phyloP scores from a whole-genome alignment of 768 basidiomycete species.

The Auriscalpium microsporum region DNA sequence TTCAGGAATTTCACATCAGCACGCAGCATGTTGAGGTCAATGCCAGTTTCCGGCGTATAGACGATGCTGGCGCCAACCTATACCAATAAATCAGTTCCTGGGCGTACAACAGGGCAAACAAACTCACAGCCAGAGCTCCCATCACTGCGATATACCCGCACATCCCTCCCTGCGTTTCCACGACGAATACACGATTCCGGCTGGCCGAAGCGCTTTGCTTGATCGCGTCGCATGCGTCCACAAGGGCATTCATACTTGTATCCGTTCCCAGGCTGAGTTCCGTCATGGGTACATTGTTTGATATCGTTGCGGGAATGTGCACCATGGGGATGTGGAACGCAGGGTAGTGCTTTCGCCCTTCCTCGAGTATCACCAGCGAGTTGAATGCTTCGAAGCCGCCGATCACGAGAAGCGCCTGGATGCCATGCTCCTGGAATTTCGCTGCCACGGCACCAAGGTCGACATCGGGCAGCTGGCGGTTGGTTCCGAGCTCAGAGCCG shows the following conservation, averaged over 20 bases:
- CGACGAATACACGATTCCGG: conserved; percentile 91
- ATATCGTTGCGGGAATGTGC: conserved; percentile 93
- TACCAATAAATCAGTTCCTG: neutral
- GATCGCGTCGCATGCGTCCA: conserved; percentile 96
- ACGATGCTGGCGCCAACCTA: conserved; percentile 88
- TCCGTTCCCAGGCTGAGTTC: conserved; percentile 94
- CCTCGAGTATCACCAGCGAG: conserved; percentile 68
- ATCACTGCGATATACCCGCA: conserved; percentile 94
- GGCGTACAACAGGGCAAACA: neutral
- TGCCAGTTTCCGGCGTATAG: conserved; percentile 90
- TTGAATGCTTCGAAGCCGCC: conserved; percentile 96
- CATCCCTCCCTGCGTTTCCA: conserved; percentile 96
- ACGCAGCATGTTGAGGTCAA: conserved; percentile 72
- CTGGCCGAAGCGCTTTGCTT: conserved; percentile 98
- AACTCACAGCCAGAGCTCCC: conserved; percentile 87
- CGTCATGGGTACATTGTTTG: conserved; percentile 96
- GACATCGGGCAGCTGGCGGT: conserved; percentile 76
- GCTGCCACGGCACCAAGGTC: conserved; percentile 86
- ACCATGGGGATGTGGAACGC: conserved; percentile 94
- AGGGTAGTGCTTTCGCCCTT: conserved; percentile 76
- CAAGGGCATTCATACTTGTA: conserved; percentile 95
- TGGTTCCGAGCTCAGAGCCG: conserved; percentile 96
- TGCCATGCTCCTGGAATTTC: conserved; percentile 77
- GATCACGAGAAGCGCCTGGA: conserved; percentile 80
- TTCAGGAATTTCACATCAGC: conserved; percentile 85